A percentile compares a stretch with the other conserved stretches of the same genome.
These are phyloP conservation scores for Coemansia sp. DNA, from an alignment of 192 early-diverging fungal genomes.

Conservation along the genomic window DNA sequence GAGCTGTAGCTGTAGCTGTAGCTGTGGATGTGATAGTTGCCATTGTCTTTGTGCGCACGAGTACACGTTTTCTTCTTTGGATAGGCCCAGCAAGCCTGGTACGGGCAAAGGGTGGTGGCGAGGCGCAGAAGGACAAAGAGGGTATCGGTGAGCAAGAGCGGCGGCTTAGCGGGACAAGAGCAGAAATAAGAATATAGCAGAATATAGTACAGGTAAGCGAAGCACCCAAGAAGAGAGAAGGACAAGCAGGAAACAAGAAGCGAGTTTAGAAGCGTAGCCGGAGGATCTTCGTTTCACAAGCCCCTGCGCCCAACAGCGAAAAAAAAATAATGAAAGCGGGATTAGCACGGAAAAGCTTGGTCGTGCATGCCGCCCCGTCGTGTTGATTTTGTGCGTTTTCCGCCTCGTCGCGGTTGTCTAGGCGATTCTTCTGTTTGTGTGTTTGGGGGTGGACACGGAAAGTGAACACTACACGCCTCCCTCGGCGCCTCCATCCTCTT, in stretches of 20 bases:
- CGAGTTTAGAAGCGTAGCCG: background rate
- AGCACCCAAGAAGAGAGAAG: background rate
- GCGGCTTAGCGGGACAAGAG: background rate
- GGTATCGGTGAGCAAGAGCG: background rate
- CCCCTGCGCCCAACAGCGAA: background rate
- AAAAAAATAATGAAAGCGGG: slow-evolving; percentile 2
- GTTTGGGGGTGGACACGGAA: background rate
- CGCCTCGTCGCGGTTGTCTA: background rate
- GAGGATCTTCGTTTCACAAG: background rate
- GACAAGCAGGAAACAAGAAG: background rate
- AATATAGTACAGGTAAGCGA: slow-evolving; percentile 6
- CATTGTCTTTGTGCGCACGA: background rate
- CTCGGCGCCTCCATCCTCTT: background rate
- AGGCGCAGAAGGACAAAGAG: background rate
- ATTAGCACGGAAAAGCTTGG: background rate
- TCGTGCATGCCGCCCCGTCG: too few species aligned
- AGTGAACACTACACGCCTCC: background rate
- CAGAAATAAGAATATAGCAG: background rate
- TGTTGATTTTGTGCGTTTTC: slow-evolving; percentile 2
- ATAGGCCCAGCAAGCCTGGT: too few species aligned
- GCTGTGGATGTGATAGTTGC: background rate
- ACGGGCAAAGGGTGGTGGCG: too few species aligned
- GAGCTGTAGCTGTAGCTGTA: background rate
- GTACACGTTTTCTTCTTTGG: background rate
- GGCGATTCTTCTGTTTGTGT: background rate